Conservation (phyloP, 441 rosid genomes). For the Metrosideros polymorpha region DNA sequence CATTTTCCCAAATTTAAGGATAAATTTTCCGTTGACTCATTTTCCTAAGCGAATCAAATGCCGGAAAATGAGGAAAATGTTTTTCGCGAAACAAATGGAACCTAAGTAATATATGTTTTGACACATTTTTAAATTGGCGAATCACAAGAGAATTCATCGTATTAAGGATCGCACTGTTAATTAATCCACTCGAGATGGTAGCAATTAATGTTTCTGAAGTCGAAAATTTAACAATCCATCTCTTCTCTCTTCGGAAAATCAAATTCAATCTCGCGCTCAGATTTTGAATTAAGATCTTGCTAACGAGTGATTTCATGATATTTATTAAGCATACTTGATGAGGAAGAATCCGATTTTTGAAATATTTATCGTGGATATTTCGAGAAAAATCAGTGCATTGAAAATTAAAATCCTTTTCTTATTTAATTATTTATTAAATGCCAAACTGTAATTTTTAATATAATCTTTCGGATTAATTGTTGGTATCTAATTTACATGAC, state of each 20-base stretch:
- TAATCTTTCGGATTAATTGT: too few relatives aligned
- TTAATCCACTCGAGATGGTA: background rate
- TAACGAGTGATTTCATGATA: rapidly evolving
- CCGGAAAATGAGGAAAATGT: too few relatives aligned
- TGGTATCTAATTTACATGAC: too few relatives aligned
- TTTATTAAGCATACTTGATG: background rate
- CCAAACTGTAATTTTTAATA: too few relatives aligned
- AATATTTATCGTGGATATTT: background rate
- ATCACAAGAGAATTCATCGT: background rate
- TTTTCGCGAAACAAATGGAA: too few relatives aligned
- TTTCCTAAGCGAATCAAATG: too few relatives aligned
- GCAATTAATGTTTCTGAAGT: background rate
- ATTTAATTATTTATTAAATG: too few relatives aligned
- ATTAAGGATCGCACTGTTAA: background rate
- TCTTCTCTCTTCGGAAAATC: background rate
- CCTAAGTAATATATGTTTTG: too few relatives aligned
- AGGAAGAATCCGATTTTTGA: background rate
- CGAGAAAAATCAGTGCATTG: too few relatives aligned
- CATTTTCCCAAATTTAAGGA: too few relatives aligned
- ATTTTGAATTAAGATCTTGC: background rate
- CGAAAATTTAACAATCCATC: background rate
- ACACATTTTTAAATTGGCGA: background rate
- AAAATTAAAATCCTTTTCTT: too few relatives aligned
- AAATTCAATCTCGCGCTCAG: background rate
- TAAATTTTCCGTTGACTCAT: too few relatives aligned